phyloP scores from a whole-genome alignment of 208 protist species.

The Leishmania braziliensis region DNA sequence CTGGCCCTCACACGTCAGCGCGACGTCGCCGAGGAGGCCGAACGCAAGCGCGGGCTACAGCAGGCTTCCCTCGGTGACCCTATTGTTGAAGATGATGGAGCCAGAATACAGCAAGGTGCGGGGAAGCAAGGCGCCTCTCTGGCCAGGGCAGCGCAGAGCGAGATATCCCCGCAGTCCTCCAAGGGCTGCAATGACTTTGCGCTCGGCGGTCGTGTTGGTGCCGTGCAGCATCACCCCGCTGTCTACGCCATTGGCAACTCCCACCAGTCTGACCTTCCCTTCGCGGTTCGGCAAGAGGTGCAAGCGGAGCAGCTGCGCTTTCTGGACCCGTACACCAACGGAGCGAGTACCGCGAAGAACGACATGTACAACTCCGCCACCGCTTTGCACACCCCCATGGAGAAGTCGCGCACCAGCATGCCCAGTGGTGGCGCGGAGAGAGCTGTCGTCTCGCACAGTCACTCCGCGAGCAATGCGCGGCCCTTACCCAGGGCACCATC shows the following conservation, averaged over 20 bases:
- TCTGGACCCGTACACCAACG: slow-evolving; percentile 63
- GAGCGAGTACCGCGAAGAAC: slow-evolving; percentile 36
- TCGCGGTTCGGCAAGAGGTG: slow-evolving; percentile 78
- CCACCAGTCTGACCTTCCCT: slow-evolving; percentile 46
- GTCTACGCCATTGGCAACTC: slow-evolving; percentile 69
- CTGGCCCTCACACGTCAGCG: slow-evolving; percentile 84
- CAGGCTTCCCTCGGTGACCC: slow-evolving; percentile 32
- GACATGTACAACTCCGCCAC: slow-evolving; percentile 27
- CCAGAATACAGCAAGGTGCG: background rate
- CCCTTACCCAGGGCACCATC: slow-evolving; percentile 15
- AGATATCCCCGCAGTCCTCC: background rate
- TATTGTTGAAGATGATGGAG: slow-evolving; percentile 20
- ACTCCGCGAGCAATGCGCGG: slow-evolving; percentile 17
- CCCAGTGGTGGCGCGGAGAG: slow-evolving; percentile 11
- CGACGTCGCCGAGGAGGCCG: slow-evolving; percentile 62
- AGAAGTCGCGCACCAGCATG: slow-evolving; percentile 22
- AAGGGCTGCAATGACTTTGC: slow-evolving; percentile 58
- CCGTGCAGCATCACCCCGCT: slow-evolving; percentile 76
- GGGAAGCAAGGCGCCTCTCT: background rate
- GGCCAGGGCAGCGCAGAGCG: background rate
- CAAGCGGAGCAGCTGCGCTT: slow-evolving; percentile 70
- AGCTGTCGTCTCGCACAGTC: slow-evolving; percentile 16
- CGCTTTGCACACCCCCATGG: background rate
- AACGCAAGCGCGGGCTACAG: slow-evolving; percentile 54
- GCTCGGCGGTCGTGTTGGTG: slow-evolving; percentile 77